Base-by-base conservation (phyloP, 2,329 filamentous ascomycete genomes). In the Emmonsiellopsis sp. region DNA sequence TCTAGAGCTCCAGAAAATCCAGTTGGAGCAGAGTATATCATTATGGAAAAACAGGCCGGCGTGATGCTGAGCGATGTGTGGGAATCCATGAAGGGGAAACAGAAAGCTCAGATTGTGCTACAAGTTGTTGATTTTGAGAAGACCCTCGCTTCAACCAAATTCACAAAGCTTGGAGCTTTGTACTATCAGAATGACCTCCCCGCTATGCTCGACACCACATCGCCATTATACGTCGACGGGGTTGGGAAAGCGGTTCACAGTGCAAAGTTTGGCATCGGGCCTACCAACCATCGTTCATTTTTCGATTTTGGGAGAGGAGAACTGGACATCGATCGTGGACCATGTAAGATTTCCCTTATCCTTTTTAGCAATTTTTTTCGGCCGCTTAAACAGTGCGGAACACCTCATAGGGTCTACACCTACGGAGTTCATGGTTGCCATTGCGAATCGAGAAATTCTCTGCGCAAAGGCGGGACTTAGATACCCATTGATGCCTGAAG, bases 1-100 rank as follows among this genome's bases (percentile, higher is more conserved):
- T 56, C 67, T 50, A 61, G 59, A 43, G 55, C 57, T 41, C 51
- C 53, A 46, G 61, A 69, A 13, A 71, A 69, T 46, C 53, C 63
- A 48, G 62, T 69, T 47, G 66, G 67, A 10, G 67, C 67, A 41
- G 68, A 71, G 58, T 72, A 67, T 46, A 65, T 73, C 38, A 60
- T 73, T 20, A 70, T 70, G 64, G 69, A 69, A 53, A 62, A 65
- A 16, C 50, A 58, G 7, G 26, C 57, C 11, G 59, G 59, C 1
- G 38, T 57, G 9, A 31, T 56, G 32, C 56, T 63, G 30, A 56
- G 45, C 2, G 54, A 62, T 50, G 52, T 62, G 44, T 64, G 59
- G 61, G 54, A 55, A 2, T 46, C 3, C 20, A 54, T 63, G 30
- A 59, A 58, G 48, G 58, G 56, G 41, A 59, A 59, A 26, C 54